These are phyloP conservation scores for Fusarium sp. DNA, from an alignment of 2,329 filamentous ascomycete genomes.

Conservation along the genomic window DNA sequence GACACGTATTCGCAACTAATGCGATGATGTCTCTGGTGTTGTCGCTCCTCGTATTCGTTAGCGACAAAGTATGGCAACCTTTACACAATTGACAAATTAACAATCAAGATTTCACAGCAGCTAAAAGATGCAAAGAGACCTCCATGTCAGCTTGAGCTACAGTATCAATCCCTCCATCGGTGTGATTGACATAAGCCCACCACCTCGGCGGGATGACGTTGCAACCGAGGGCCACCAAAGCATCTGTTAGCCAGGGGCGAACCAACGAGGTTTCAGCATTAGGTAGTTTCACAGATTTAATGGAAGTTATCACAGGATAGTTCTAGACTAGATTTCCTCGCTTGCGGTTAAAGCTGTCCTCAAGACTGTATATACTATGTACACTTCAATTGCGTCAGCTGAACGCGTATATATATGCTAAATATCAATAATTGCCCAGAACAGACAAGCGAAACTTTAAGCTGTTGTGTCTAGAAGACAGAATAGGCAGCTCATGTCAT, in stretches of 20 bases:
- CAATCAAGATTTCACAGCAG: not conserved
- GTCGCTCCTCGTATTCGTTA: slow-evolving; percentile 24
- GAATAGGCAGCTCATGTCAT: slow-evolving; percentile 10
- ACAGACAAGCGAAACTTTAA: not conserved
- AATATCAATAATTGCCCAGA: not conserved
- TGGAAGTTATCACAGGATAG: slow-evolving; percentile 2
- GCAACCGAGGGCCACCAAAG: not conserved
- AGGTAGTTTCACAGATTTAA: slow-evolving; percentile 18
- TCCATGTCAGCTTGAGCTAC: not conserved
- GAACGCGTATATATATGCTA: slow-evolving; percentile 8
- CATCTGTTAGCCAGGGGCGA: slow-evolving; percentile 2
- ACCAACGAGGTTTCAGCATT: slow-evolving; percentile 24
- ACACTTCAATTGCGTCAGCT: not conserved
- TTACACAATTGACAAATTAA: not conserved
- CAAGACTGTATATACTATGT: not conserved
- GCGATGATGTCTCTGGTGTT: not conserved
- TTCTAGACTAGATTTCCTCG: not conserved
- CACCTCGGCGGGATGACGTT: slow-evolving; percentile 19
- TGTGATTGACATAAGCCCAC: slow-evolving; percentile 5
- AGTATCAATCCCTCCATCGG: slow-evolving; percentile 11
- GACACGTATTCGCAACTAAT: not conserved
- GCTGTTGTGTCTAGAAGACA: not conserved
- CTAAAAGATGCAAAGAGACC: not conserved
- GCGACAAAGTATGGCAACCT: not conserved
- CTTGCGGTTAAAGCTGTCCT: not conserved